Evolutionary conservation across 2,329 filamentous ascomycete genomes (phyloP), one percentile per base, ranked within the genome.

Genomic region (Alternaria ventricosa): DNA sequence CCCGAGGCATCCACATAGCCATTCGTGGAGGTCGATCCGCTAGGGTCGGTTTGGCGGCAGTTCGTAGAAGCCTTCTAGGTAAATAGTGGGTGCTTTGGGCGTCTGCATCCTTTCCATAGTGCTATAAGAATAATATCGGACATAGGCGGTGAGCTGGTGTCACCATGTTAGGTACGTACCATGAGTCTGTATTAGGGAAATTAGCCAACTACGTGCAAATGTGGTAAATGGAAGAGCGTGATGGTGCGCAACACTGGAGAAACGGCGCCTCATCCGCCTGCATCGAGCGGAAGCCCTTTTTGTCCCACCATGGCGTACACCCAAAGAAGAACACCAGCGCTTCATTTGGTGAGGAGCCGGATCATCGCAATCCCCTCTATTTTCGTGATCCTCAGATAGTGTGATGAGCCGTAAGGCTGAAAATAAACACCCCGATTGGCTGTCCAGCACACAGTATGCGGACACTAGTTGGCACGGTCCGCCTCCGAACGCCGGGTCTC

Each of bases 131-230:
- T 70, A 61, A 65, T 54, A 66, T 60, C 57, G 53, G 54, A 59
- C 54, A 56, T 61, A 68, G 69, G 74, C 71, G 69, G 71, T 73
- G 69, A 70, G 66, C 60, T 67, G 44, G 69, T 75, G 64, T 61
- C 25, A 72, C 69, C 36, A 33, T 51, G 27, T 59, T 54, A 64
- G 66, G 67, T 69, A 70, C 56, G 61, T 68, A 70, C 63, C 64
- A 51, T 67, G 60, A 62, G 47, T 60, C 55, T 56, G 45, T 65
- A 61, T 61, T 28, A 43, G 43, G 15, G 63, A 61, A 43, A 51
- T 25, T 15, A 36, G 46, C 60, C 57, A 61, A 27, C 47, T 60
- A 41, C 36, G 63, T 61, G 46, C 22, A 51, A 64, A 61, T 57
- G 49, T 36, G 20, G 41, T 46, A 56, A 55, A 57, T 11, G 41